phyloP scores from a whole-genome alignment of 306 rosid species.

The Prosopis cineraria region DNA sequence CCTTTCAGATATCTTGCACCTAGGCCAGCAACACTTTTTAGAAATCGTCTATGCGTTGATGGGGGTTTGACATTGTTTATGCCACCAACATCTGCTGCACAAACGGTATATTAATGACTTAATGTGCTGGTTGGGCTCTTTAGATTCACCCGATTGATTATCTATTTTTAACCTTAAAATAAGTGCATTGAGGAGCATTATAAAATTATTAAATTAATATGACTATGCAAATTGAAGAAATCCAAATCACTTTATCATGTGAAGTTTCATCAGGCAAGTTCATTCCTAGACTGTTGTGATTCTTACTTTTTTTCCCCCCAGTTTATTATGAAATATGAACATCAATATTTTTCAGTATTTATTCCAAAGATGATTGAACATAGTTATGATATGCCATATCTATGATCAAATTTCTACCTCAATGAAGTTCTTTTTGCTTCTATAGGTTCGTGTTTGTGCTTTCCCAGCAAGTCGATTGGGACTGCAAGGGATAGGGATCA shows the following conservation, averaged over 20 bases:
- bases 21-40: constrained; percentile 81
- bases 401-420: not conserved
- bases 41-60: constrained; percentile 87
- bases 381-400: constrained; percentile 13
- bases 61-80: constrained; percentile 95
- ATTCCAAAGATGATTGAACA: constrained; percentile 7
- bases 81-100: constrained; percentile 94
- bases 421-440: not conserved
- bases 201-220: not conserved
- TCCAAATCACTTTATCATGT: not conserved
- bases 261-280: not conserved
- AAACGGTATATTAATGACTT: constrained; percentile 59
- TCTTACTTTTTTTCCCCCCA: not conserved
- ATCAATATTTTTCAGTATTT: not conserved
- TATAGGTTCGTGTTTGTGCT: constrained; percentile 16
- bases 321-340: not conserved
- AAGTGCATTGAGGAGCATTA: constrained; percentile 3
- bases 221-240: not conserved
- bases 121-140: constrained; percentile 3
- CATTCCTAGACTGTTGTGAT: not conserved
- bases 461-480: constrained; percentile 15
- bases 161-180: not conserved
- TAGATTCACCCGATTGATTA: not conserved
- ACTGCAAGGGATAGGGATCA: constrained; percentile 48
- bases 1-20: constrained; percentile 84